Conservation (phyloP, 1,284 basidiomycete genomes). For the Tylopilus orsonianus region DNA sequence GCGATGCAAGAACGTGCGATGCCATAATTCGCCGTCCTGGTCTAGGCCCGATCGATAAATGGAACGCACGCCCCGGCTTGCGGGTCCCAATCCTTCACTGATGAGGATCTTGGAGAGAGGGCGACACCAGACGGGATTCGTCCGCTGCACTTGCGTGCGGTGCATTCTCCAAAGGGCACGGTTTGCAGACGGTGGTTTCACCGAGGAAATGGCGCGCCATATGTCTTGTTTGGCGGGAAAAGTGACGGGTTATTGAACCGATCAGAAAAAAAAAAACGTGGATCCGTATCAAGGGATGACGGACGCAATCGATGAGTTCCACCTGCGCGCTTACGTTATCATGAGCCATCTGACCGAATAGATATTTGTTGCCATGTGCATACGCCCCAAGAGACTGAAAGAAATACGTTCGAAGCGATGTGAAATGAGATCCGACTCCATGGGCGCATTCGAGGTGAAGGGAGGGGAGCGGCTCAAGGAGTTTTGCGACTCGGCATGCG, state of each 20-base stretch:
- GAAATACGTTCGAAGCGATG: slow-evolving; percentile 5
- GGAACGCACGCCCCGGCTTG: background rate
- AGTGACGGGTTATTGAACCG: slow-evolving; percentile 12
- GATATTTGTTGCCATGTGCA: background rate
- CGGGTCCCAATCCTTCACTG: no score
- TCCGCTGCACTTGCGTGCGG: no score
- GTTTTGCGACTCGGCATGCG: background rate
- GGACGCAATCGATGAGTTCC: background rate
- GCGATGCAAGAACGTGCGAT: background rate
- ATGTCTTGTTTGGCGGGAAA: slow-evolving; percentile 7
- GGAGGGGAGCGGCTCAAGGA: slow-evolving; percentile 2
- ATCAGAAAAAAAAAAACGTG: slow-evolving; percentile 15
- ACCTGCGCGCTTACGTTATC: slow-evolving; percentile 10
- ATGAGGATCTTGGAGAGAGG: no score
- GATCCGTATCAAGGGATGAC: slow-evolving; percentile 5
- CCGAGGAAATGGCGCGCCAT: background rate
- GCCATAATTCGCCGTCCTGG: background rate
- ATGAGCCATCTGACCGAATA: background rate
- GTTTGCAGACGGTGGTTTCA: background rate
- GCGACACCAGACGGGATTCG: no score
- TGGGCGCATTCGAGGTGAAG: background rate
- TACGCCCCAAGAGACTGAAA: background rate
- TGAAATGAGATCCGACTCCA: slow-evolving; percentile 14
- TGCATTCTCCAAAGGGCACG: background rate
- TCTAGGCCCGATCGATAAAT: background rate